Evolutionary conservation across 495 filamentous ascomycete genomes (phyloP), one percentile per base, ranked within the genome.

Genomic region (Annulohypoxylon nitens): DNA sequence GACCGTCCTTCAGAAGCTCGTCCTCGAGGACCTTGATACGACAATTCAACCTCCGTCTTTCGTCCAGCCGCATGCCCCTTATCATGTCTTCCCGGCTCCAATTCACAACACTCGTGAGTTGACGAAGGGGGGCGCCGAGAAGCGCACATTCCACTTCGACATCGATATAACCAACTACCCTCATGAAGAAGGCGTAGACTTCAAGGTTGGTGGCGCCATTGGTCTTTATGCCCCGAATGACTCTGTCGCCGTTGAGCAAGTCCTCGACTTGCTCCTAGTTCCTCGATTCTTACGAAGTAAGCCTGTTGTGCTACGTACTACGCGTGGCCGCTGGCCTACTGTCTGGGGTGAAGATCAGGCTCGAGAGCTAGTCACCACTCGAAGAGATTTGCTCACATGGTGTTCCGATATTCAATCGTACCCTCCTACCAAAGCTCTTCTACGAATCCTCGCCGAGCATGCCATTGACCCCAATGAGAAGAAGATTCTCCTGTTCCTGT

Each of bases 161-260:
- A 88, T 99, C 43, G 96, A 98, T 74, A 92, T 99, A 48, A 98
- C 96, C 30, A 90, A 97, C 78, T 99, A 99, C 74, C 96, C 96
- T 0, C 90, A 89, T 26, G 93, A 95, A 81, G 90, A 93, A 43
- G 88, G 88, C 64, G 88, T 95, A 3, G 96, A 98, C 81, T 99
- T 99, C 82, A 93, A 97, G 71, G 96, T 99, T 16, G 96, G 96
- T 51, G 96, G 96, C 41, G 96, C 96, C 6, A 96, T 99, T 78
- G 96, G 96, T 25, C 88, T 99, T 36, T 92, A 91, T 70, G 94
- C 96, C 1, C 93, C 93, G 53, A 98, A 99, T 73, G 89, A 93
- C 47, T 82, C 86, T 11, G 83, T 88, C 11, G 85, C 91, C 11
- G 95, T 99, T 12, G 90, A 97, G 20, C 92, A 95, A 41, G 84